These are phyloP conservation scores for Dactylellina leptospora DNA, from an alignment of 2,329 filamentous ascomycete genomes.

Conservation along the genomic window DNA sequence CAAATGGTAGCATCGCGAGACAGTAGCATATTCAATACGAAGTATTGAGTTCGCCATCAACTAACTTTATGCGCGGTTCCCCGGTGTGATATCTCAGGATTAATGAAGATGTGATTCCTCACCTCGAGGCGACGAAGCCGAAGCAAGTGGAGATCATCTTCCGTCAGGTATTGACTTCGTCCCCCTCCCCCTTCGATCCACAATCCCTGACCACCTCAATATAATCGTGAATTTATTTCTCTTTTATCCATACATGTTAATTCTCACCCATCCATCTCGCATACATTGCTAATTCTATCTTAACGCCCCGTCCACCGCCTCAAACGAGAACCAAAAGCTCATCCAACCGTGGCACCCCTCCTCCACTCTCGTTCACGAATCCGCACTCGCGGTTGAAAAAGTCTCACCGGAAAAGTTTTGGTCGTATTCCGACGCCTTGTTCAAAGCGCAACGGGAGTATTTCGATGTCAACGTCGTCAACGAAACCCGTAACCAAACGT, in stretches of 20 bases:
- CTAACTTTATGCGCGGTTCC: no score
- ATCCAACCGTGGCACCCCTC: constrained; percentile 53
- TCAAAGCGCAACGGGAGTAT: constrained; percentile 75
- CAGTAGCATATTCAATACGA: no score
- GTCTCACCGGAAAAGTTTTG: constrained; percentile 78
- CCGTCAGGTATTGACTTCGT: constrained; percentile 42
- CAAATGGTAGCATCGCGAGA: background rate
- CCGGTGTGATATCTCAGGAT: constrained; percentile 37
- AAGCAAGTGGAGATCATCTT: constrained; percentile 53
- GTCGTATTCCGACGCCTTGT: constrained; percentile 69
- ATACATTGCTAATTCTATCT: constrained; percentile 23
- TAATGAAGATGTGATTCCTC: constrained; percentile 52
- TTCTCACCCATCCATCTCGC: constrained; percentile 30
- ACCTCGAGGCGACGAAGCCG: constrained; percentile 45
- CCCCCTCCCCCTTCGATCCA: constrained; percentile 1
- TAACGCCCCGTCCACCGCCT: constrained; percentile 15
- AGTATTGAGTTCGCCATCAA: no score
- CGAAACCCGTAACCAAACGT: constrained; percentile 84
- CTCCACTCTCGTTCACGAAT: constrained; percentile 72
- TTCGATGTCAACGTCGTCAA: constrained; percentile 86
- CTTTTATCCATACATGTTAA: constrained; percentile 39
- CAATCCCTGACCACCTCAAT: constrained; percentile 37
- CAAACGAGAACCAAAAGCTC: constrained; percentile 17
- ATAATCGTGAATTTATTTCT: constrained; percentile 3
- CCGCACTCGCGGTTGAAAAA: constrained; percentile 79